Conservation (phyloP, 768 basidiomycete genomes). For the Gloeophyllum trabeum region DNA sequence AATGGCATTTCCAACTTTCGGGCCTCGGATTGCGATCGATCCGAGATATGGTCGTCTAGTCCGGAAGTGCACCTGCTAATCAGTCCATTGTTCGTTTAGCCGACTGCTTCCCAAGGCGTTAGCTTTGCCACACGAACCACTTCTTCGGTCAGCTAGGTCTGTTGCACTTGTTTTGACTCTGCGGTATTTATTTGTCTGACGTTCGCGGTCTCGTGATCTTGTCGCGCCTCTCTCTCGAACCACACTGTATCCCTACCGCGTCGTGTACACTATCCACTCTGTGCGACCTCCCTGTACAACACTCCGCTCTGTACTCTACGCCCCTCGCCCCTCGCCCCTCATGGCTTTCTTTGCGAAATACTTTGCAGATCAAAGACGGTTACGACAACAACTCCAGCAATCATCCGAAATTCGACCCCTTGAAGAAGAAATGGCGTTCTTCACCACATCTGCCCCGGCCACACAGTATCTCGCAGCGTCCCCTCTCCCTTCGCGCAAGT, state of each 20-base stretch:
- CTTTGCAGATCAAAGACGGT: slow-evolving; percentile 9
- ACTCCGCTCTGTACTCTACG: background rate
- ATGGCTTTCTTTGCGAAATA: slow-evolving; percentile 30
- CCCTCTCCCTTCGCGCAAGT: slow-evolving; percentile 35
- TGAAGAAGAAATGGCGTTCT: slow-evolving; percentile 43
- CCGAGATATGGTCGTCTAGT: too few relatives aligned
- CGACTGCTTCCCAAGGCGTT: too few relatives aligned
- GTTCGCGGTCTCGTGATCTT: background rate
- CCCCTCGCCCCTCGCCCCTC: slow-evolving; percentile 14
- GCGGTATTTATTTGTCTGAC: background rate
- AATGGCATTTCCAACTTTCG: too few relatives aligned
- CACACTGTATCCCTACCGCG: background rate
- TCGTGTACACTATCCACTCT: background rate
- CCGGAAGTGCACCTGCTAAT: too few relatives aligned
- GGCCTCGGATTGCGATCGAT: too few relatives aligned
- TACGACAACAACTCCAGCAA: slow-evolving; percentile 36
- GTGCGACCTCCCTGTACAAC: background rate
- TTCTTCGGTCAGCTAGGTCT: background rate
- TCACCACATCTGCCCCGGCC: slow-evolving; percentile 29
- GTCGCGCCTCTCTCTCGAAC: background rate
- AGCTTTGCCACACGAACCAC: background rate
- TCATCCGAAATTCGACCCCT: slow-evolving; percentile 15
- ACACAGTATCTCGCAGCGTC: slow-evolving; percentile 31
- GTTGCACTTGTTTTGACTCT: background rate
- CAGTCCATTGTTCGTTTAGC: background rate